Evolutionary conservation across 2,329 filamentous ascomycete species (phyloP), one percentile per base, ranked within the genome.

Genomic region (Sporothrix brasiliensis): DNA sequence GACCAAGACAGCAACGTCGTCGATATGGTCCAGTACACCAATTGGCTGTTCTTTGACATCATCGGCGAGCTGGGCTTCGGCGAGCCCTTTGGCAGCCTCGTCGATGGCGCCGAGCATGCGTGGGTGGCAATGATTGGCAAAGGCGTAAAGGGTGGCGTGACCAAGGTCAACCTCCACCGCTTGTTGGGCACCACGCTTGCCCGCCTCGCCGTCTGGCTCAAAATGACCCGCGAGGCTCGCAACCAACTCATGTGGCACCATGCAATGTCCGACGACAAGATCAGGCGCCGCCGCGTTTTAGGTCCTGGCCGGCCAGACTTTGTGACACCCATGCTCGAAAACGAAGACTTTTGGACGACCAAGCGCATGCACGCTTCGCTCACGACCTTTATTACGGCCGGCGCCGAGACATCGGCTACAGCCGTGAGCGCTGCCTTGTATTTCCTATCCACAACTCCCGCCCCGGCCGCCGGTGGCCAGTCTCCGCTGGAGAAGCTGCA

Each of bases 401-500:
- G 84, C 4, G 83, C 81, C 3, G 84, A 86, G 74, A 87, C 84
- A 5, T 85, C 83, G 0, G 82, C 84, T 0, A 84, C 83, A 0
- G 76, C 82, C 2, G 77, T 86, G 19, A 76, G 79, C 72, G 75
- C 82, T 73, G 74, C 78, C 72, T 73, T 77, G 0, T 85, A 79
- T 71, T 75, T 82, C 4, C 76, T 86, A 10, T 74, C 58, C 24
- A 79, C 0, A 73, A 77, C 1, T 76, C 77, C 0, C 2, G 65
- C 34, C 30, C 21, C 27, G 13, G 19, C 39, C 10, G 11, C 19
- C 11, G 50, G 60, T 44, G 68, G 44, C 16, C 41, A 16, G 21
- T 50, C 60, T 9, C 49, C 60, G 7, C 73, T 83, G 65, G 72
- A 75, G 1, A 80, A 77, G 44, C 76, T 86, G 3, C 77, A 76